These are phyloP conservation scores for Ganoderma lingzhi DNA, from an alignment of 1,284 basidiomycete genomes.

Conservation along the genomic window DNA sequence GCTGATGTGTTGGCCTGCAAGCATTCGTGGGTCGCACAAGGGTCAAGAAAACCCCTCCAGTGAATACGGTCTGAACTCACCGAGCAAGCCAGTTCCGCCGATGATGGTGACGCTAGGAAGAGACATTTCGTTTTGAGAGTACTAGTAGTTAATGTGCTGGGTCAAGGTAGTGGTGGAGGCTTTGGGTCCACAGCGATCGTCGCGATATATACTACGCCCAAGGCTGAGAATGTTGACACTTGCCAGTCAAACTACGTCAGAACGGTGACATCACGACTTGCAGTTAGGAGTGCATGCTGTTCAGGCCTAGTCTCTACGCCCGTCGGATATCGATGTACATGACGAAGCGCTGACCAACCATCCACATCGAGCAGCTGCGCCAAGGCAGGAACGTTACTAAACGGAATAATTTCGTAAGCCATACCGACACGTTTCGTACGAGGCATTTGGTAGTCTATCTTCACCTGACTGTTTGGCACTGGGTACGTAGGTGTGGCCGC, in stretches of 20 bases:
- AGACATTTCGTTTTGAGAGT: background rate
- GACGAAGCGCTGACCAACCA: background rate
- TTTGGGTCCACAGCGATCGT: background rate
- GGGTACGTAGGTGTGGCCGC: too few relatives aligned
- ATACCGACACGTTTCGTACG: background rate
- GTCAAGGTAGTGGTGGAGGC: background rate
- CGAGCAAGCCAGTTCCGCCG: conserved; percentile 40
- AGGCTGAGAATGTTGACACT: background rate
- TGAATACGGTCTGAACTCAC: conserved; percentile 24
- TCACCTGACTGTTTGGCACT: background rate
- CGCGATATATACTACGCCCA: background rate
- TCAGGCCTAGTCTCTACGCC: too few relatives aligned
- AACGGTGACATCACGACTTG: background rate
- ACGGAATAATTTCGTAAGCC: background rate
- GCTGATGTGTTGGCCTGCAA: background rate
- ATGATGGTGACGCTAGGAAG: conserved; percentile 33
- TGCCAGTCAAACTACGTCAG: background rate
- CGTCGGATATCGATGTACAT: too few relatives aligned
- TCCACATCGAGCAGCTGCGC: background rate
- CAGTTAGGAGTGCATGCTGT: background rate
- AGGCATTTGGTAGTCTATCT: background rate
- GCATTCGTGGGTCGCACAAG: background rate
- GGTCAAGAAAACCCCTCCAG: background rate
- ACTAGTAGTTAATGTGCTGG: background rate
- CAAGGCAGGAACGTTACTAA: background rate